phyloP scores from a whole-genome alignment of 192 early-diverging fungal species.

The Pecoramyces ruminantium region DNA sequence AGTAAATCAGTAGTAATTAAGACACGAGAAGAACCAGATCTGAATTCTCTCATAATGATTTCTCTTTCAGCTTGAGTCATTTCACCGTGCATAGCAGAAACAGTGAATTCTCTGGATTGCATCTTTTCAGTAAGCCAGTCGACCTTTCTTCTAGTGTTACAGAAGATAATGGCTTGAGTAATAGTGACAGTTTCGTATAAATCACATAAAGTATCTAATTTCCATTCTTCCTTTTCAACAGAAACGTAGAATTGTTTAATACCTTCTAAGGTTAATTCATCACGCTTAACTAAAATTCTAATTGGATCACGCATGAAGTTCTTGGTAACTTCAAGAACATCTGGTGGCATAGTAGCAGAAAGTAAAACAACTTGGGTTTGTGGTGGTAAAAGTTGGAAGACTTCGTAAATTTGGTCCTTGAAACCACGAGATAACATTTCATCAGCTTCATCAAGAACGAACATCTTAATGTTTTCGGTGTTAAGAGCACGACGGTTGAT shows the following conservation, averaged over 20 bases:
- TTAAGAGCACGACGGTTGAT: slow-evolving; percentile 79
- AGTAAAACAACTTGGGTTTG: slow-evolving; percentile 90
- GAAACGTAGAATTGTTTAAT: slow-evolving; percentile 94
- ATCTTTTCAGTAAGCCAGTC: slow-evolving; percentile 98
- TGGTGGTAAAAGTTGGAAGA: slow-evolving; percentile 80
- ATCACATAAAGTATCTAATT: slow-evolving; percentile 95
- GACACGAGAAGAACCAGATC: slow-evolving; percentile 87
- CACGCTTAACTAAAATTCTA: slow-evolving; percentile 34
- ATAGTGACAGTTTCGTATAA: slow-evolving; percentile 96
- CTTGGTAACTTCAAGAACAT: slow-evolving; percentile 88
- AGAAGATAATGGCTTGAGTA: slow-evolving; percentile 98
- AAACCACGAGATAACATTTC: slow-evolving; percentile 98
- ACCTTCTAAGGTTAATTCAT: slow-evolving; percentile 10
- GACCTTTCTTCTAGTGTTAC: slow-evolving; percentile 99
- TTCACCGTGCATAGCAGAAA: slow-evolving; percentile 97
- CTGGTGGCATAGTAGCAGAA: slow-evolving; percentile 89
- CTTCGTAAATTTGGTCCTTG: slow-evolving; percentile 96
- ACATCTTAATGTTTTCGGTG: slow-evolving; percentile 81
- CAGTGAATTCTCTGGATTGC: slow-evolving; percentile 75
- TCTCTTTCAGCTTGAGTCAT: slow-evolving; percentile 94
- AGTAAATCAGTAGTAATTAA: slow-evolving; percentile 95
- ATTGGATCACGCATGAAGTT: slow-evolving; percentile 98
- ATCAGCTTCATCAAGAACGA: slow-evolving; percentile 98
- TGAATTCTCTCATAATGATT: slow-evolving; percentile 99
- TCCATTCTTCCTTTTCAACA: slow-evolving; percentile 99